Base-by-base conservation (phyloP, 106 monocot genomes). In the Dendrobium chrysotoxum region DNA sequence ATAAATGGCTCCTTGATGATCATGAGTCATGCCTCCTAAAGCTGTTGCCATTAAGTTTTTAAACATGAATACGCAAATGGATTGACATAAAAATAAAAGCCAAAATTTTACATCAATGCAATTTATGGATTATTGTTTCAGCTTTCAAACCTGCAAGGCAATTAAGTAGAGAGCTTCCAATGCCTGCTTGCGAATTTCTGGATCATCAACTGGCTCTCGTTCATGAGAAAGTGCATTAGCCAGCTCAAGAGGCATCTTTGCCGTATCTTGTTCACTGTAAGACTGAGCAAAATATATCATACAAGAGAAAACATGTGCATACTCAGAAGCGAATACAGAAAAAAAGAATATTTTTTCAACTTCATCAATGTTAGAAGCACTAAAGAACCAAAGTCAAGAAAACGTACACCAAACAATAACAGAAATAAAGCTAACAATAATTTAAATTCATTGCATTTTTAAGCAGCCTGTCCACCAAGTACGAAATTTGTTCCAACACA, bases 191-290 rank as follows among this genome's bases (percentile, higher is more conserved):
- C 99, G 89, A 82, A 99, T 86, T 82, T 95, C 99, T 46, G 95
- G 88, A 78, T 95, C 93, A 83, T 99, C 90, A 83, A 88, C 87
- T 75, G 81, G 40, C 83, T 99, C 93, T 53, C 99, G 82, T 55
- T 93, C 99, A 88, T 95, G 91, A 70, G 88, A 92, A 80, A 99
- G 93, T 72, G 87, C 87, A 90, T 83, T 93, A 46, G 78, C 85
- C 58, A 99, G 88, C 81, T 95, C 99, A 72, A 80, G 91, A 40
- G 99, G 99, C 99, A 99, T 99, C 86, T 95, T 93, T 82, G 85
- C 85, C 71, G 81, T 86, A 80, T 99, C 95, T 83, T 99, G 65
- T 79, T 91, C 79, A 78, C 84, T 83, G 78, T 99, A 99, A 78
- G 91, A 85, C 99, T 99, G 86, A 55, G 55, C 18, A 71, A 47